phyloP scores from a whole-genome alignment of 768 basidiomycete genomes.

The Mycena belliarum region DNA sequence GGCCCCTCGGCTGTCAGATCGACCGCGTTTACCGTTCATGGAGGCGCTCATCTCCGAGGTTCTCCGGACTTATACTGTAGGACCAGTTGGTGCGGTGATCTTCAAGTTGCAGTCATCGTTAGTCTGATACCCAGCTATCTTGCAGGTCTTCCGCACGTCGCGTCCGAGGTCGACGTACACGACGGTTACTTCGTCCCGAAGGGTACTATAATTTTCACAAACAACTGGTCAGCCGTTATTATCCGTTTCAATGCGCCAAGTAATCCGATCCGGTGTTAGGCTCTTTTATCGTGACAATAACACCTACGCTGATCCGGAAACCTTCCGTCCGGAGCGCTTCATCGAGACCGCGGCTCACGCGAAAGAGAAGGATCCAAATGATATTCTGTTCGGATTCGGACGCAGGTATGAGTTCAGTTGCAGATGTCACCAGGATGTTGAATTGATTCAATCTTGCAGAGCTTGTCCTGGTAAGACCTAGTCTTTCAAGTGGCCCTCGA shows the following conservation, averaged over 20 bases:
- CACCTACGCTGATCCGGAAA: constrained; percentile 23
- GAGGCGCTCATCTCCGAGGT: constrained; percentile 16
- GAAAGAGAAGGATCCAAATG: constrained; percentile 20
- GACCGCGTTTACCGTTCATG: constrained; percentile 21
- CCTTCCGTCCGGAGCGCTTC: constrained; percentile 24
- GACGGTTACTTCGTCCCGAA: constrained; percentile 25
- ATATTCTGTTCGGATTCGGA: constrained; percentile 26
- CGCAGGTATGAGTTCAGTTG: constrained; percentile 14
- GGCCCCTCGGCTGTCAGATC: constrained; percentile 26
- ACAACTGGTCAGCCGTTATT: constrained; percentile 15
- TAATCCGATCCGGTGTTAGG: no score
- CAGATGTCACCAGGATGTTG: background rate
- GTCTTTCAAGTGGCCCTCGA: background rate
- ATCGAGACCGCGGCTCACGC: constrained; percentile 9
- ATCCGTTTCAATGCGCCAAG: background rate
- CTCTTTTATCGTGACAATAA: constrained; percentile 21
- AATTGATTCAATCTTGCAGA: background rate
- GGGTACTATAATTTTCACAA: constrained; percentile 19
- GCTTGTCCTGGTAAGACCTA: background rate
- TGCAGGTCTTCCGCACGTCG: constrained; percentile 20
- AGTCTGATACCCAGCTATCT: no score
- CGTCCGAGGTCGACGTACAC: constrained; percentile 17
- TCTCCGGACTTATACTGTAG: constrained; percentile 4
- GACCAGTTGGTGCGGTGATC: constrained; percentile 12
- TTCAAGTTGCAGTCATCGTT: no score